Conservation (phyloP, 202 grass and related monocot species). For the Digitaria exilis region DNA sequence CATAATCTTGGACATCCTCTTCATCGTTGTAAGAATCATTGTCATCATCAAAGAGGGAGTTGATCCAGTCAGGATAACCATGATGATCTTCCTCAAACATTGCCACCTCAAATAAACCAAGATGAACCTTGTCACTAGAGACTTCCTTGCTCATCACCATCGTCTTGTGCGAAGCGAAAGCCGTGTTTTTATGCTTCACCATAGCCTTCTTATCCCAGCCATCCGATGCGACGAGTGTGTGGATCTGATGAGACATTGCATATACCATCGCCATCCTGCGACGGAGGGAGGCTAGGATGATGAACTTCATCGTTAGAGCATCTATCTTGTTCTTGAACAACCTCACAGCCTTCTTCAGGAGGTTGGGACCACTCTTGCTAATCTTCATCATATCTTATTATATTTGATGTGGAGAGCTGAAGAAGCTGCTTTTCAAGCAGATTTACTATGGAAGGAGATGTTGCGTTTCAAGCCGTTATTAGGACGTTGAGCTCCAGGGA, state of each 20-base stretch:
- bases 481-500: neutral
- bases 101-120: neutral
- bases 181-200: neutral
- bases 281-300: slow-evolving; percentile 29
- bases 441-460: neutral
- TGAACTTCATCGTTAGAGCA: slow-evolving; percentile 30
- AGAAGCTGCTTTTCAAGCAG: neutral
- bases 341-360: slow-evolving; percentile 41
- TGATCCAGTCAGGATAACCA: slow-evolving; percentile 6
- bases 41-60: slow-evolving; percentile 31
- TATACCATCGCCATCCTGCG: slow-evolving; percentile 14
- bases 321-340: slow-evolving; percentile 28
- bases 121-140: neutral
- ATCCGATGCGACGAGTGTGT: neutral
- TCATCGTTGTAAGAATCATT: neutral
- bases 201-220: neutral
- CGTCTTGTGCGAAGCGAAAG: neutral
- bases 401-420: slow-evolving; percentile 5
- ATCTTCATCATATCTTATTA: slow-evolving; percentile 57
- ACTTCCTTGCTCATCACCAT: neutral
- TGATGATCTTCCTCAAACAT: slow-evolving; percentile 34
- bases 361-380: slow-evolving; percentile 5
- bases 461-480: slow-evolving; percentile 9
- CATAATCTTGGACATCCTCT: neutral
- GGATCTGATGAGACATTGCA: slow-evolving; percentile 23